Base-by-base conservation (phyloP, 192 early-diverging fungal genomes). In the Coemansia sp. region DNA sequence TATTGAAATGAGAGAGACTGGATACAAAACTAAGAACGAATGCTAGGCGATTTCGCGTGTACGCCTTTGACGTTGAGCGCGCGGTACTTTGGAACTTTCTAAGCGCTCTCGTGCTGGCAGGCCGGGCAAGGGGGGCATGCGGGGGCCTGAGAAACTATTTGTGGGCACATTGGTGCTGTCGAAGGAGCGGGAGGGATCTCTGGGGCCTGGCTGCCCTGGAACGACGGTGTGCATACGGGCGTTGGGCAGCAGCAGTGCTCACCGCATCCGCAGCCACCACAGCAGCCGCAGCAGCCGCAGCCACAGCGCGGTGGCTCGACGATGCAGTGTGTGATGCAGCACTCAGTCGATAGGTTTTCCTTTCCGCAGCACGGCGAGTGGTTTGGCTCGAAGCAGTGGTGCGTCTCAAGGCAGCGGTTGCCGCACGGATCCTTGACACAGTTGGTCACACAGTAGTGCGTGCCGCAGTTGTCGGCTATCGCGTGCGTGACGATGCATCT, bases 391-490 rank as follows among this genome's bases (percentile, higher is more conserved):
- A 62, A 82, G 75, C 75, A 82, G 67, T 77, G 80, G 69, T 82
- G 75, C 19, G 72, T 82, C 75, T 82, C 72, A 31, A 77, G 68
- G 50, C 80, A 77, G 29, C 63, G 69, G 75, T 82, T 74, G 64
- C 80, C 75, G 61, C 75, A 82, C 21, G 74, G 74, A n/a, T 82
- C 80, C 75, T 82, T 82, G 72, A 82, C 62, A 57, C 80, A 82
- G 75, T 70, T 82, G 41, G 74, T 77, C 61, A 82, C 80, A 51
- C 80, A 82, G 80, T 82, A 82, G 80, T 82, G 80, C 5, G 80
- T 82, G 62, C 75, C 80, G 48, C 75, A 82, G 68, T 74, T 77
- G 42, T 82, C 80, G 25, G 75, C 80, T 4, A 82, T 29, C 0
- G 80, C 80, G 45, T 82, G 80, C 2, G 80, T 82, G 15, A 76